Percentiles rank a stretch among this genome's conserved stretches.
phyloP scores from a whole-genome alignment of 768 basidiomycete species.

The Boletus tomentosulus region DNA sequence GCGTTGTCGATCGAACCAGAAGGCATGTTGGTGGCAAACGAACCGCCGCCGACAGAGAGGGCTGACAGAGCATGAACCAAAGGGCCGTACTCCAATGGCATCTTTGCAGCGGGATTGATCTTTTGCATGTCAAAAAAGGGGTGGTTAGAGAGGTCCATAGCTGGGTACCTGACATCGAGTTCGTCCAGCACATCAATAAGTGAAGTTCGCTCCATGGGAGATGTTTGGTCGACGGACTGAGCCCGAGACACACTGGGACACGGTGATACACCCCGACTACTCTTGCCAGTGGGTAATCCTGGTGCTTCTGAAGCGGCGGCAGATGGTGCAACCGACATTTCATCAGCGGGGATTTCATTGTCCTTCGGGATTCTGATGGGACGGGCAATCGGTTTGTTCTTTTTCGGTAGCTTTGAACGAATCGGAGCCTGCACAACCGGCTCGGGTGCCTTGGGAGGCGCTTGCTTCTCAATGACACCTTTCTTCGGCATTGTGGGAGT shows the following conservation, averaged over 20 bases:
- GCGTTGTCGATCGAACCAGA: constrained; percentile 89
- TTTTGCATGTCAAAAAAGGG: constrained; percentile 72
- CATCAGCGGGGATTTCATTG: constrained; percentile 41
- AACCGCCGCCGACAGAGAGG: constrained; percentile 79
- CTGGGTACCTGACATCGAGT: constrained; percentile 56
- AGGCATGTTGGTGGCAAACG: constrained; percentile 74
- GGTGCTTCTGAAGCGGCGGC: constrained; percentile 47
- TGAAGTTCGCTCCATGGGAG: constrained; percentile 44
- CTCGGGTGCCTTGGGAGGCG: constrained; percentile 26
- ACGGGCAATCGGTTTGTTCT: constrained; percentile 64
- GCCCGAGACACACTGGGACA: constrained; percentile 57
- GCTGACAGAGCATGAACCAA: constrained; percentile 84
- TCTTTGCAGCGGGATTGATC: constrained; percentile 70
- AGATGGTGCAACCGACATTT: constrained; percentile 41
- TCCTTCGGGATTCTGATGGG: constrained; percentile 59
- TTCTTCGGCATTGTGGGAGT: constrained; percentile 16
- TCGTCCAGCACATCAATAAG: constrained; percentile 66
- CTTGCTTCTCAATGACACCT: constrained; percentile 16
- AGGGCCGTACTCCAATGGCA: constrained; percentile 81
- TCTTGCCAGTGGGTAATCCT: constrained; percentile 33
- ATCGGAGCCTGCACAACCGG: constrained; percentile 62
- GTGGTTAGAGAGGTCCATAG: constrained; percentile 63
- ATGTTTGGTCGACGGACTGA: constrained; percentile 51
- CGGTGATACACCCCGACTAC: constrained; percentile 35
- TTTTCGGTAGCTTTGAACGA: constrained; percentile 80